These are phyloP conservation scores for Carallia pectinifolia DNA, from an alignment of 345 rosid genomes.

Conservation along the genomic window DNA sequence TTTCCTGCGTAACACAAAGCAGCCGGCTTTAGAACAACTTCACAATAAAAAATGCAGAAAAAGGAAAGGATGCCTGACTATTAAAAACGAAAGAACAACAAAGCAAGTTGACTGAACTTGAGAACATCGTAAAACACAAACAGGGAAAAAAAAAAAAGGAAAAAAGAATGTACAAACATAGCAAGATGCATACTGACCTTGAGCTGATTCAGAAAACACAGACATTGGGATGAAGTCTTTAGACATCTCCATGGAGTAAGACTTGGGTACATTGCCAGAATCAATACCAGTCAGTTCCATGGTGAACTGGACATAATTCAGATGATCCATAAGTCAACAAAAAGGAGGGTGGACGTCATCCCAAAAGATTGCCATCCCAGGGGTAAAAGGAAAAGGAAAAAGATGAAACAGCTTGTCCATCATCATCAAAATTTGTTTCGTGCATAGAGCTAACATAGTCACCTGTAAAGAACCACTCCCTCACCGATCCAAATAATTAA, in stretches of 20 bases:
- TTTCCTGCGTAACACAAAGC: slow-evolving; percentile 44
- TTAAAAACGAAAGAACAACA: neutral
- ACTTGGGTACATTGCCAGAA: slow-evolving; percentile 58
- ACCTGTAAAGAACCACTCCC: too few species aligned
- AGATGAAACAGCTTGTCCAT: neutral
- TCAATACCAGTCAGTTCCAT: slow-evolving; percentile 70
- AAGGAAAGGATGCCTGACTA: neutral
- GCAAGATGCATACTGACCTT: slow-evolving; percentile 44
- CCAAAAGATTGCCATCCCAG: neutral
- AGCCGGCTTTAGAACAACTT: neutral
- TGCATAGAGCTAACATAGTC: neutral
- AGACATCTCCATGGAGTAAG: slow-evolving; percentile 75
- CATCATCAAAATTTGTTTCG: neutral
- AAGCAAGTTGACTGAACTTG: too few species aligned
- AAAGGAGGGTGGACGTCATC: neutral
- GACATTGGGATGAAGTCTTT: slow-evolving; percentile 67
- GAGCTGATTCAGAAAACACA: slow-evolving; percentile 59
- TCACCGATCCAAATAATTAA: too few species aligned
- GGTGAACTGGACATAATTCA: slow-evolving; percentile 46
- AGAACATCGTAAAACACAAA: neutral
- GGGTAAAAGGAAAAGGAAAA: neutral
- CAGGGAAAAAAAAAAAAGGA: neutral
- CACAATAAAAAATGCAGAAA: neutral
- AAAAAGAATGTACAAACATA: neutral
- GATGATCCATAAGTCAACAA: slow-evolving; percentile 4